phyloP scores from a whole-genome alignment of 768 basidiomycete species.

The Rhizopogon vulgaris region DNA sequence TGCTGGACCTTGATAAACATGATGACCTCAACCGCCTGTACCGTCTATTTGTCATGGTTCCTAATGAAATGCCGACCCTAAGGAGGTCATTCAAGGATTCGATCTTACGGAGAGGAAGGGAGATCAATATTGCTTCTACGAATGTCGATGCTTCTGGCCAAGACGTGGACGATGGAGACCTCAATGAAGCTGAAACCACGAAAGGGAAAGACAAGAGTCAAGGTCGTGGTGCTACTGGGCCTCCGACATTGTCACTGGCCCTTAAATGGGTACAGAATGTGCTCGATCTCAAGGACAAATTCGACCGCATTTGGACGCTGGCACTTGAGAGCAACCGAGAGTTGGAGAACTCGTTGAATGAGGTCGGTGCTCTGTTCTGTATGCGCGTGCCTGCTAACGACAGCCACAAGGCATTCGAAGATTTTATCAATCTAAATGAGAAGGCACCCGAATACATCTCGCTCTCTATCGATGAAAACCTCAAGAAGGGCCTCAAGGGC shows the following conservation, averaged over 20 bases:
- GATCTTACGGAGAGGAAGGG: constrained; percentile 65
- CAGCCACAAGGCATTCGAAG: constrained; percentile 72
- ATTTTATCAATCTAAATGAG: constrained; percentile 83
- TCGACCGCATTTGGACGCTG: constrained; percentile 66
- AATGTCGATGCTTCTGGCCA: constrained; percentile 29
- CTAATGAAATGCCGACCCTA: constrained; percentile 58
- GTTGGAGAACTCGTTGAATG: constrained; percentile 76
- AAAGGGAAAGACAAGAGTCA: constrained; percentile 47
- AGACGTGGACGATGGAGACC: constrained; percentile 30
- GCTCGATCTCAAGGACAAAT: constrained; percentile 86
- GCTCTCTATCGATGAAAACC: constrained; percentile 92
- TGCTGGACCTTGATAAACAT: constrained; percentile 78
- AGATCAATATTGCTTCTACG: constrained; percentile 65
- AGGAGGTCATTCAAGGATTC: constrained; percentile 66
- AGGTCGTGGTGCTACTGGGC: constrained; percentile 37
- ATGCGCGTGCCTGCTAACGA: constrained; percentile 2
- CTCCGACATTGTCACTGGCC: constrained; percentile 49
- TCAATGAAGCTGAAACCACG: constrained; percentile 28
- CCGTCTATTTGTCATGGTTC: constrained; percentile 63
- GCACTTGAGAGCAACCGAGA: constrained; percentile 72
- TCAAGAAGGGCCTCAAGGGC: constrained; percentile 91
- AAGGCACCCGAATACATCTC: constrained; percentile 94
- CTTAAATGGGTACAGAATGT: constrained; percentile 93
- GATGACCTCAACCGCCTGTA: constrained; percentile 78
- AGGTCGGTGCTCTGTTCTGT: constrained; percentile 41